Conservation (phyloP, 2,329 filamentous ascomycete genomes). For the Coniochaeta sp. region DNA sequence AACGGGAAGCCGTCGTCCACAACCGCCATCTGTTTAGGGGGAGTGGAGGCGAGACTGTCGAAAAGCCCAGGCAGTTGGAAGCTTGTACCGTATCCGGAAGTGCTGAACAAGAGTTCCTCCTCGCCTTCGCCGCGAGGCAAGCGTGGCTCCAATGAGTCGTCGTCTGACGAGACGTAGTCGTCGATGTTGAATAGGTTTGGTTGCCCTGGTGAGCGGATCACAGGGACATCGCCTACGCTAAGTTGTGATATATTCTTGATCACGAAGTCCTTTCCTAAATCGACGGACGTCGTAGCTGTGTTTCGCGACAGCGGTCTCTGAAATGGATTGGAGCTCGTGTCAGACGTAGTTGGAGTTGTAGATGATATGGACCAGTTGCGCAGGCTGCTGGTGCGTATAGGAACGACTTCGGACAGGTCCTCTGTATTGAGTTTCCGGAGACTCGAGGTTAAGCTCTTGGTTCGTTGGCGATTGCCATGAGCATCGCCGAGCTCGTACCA, state of each 20-base stretch:
- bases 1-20: background rate
- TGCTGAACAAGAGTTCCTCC: slow-evolving; percentile 27
- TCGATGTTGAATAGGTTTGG: slow-evolving; percentile 25
- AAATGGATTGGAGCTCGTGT: slow-evolving; percentile 30
- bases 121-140: slow-evolving; percentile 21
- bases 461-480: background rate
- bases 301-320: slow-evolving; percentile 31
- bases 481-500: background rate
- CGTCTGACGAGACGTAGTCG: slow-evolving; percentile 29
- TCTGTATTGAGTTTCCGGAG: slow-evolving; percentile 17
- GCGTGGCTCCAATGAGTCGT: slow-evolving; percentile 22
- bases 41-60: slow-evolving; percentile 7
- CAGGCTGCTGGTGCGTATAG: slow-evolving; percentile 26
- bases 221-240: background rate
- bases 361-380: slow-evolving; percentile 34
- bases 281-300: slow-evolving; percentile 37
- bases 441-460: slow-evolving; percentile 10
- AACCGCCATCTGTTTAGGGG: background rate
- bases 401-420: slow-evolving; percentile 27
- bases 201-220: background rate
- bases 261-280: slow-evolving; percentile 18
- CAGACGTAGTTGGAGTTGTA: slow-evolving; percentile 30
- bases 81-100: slow-evolving; percentile 22
- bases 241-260: slow-evolving; percentile 4
- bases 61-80: slow-evolving; percentile 26